Percentiles rank a stretch among this genome's conserved stretches.
Evolutionary conservation across 2,329 filamentous ascomycete species (phyloP).

Genomic region (Xylariaceae sp.): DNA sequence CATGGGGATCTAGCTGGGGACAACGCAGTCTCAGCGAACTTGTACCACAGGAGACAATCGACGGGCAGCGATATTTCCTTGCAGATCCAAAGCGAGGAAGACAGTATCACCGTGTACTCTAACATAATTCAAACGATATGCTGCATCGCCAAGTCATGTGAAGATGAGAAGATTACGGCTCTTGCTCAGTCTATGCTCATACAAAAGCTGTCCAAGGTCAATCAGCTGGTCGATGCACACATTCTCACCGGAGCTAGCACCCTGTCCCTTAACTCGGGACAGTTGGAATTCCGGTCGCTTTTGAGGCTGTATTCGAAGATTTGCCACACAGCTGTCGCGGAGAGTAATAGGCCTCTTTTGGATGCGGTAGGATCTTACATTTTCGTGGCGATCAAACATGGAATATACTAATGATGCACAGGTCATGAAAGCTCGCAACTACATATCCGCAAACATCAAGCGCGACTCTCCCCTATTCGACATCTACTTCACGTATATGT

Average conservation of each 20-base stretch:
- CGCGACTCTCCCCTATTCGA: conserved; percentile 70
- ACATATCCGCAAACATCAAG: conserved; percentile 66
- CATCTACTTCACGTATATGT: conserved; percentile 75
- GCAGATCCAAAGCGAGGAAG: conserved; percentile 68
- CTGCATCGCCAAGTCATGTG: conserved; percentile 73
- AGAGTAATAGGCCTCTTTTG: conserved; percentile 61
- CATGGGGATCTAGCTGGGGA: conserved; percentile 40
- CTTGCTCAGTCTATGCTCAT: conserved; percentile 91
- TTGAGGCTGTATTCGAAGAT: conserved; percentile 78
- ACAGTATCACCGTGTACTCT: conserved; percentile 68
- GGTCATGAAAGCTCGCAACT: conserved; percentile 72
- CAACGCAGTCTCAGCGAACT: conserved; percentile 36
- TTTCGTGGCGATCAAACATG: not conserved
- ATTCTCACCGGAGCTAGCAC: conserved; percentile 79
- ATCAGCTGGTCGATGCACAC: conserved; percentile 69
- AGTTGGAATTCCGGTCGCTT: conserved; percentile 77
- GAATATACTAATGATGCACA: conserved; percentile 19
- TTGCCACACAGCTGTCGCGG: conserved; percentile 65
- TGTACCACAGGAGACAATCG: conserved; percentile 53
- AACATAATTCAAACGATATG: conserved; percentile 96
- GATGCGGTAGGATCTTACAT: conserved; percentile 56
- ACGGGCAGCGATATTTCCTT: conserved; percentile 77
- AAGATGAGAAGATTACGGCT: conserved; percentile 88
- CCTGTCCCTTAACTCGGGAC: conserved; percentile 70
- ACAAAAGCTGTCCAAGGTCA: conserved; percentile 91